Base-by-base conservation (phyloP, 2,329 filamentous ascomycete species). In the Colletotrichum lentis region DNA sequence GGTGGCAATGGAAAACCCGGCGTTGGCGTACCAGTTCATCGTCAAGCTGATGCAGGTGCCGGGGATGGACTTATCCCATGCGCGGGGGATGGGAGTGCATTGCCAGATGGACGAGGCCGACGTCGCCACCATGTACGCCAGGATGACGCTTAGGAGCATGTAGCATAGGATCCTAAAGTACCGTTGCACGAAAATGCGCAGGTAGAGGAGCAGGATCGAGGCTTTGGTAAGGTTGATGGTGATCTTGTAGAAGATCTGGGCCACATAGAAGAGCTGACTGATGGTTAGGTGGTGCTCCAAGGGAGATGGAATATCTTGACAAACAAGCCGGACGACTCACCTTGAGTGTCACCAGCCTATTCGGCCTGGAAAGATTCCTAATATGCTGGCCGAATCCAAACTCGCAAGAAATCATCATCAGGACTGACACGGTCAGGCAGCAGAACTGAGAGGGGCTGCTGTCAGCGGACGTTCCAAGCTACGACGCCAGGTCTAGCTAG, bases 161-260 rank as follows among this genome's bases (percentile, higher is more conserved):
- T 79, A 79, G 67, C 80, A 84, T 43, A 79, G 74, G 3, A 78
- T 76, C 10, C 80, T 78, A 71, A 86, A 86, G 74, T 77, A 81
- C 53, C 69, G 76, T 54, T 82, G 78, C 24, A 82, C 76, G 66
- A 87, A 87, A 54, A 86, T 84, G 31, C 84, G 82, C 24, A 85
- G 82, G 71, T 86, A 88, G 20, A 87, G 79, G 3, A 85, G 75
- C 7, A 86, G 73, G 59, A 86, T 84, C 3, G 84, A 86, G 1
- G 80, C 74, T 71, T 87, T 87, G 2, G 83, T 85, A 39, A 85
- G 75, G 72, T 84, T 85, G 67, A 86, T 82, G 49, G 82, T 82
- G 69, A 84, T 74, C 71, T 86, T 86, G 75, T 87, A 87, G 67
- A 84, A 82, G 59, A 84, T 80, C 70, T 86, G 84, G 3, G 82